Percentiles rank a stretch among this genome's conserved stretches.
These are phyloP conservation scores for Trichoderma arundinaceum DNA, from an alignment of 2,329 filamentous ascomycete species.

Conservation along the genomic window DNA sequence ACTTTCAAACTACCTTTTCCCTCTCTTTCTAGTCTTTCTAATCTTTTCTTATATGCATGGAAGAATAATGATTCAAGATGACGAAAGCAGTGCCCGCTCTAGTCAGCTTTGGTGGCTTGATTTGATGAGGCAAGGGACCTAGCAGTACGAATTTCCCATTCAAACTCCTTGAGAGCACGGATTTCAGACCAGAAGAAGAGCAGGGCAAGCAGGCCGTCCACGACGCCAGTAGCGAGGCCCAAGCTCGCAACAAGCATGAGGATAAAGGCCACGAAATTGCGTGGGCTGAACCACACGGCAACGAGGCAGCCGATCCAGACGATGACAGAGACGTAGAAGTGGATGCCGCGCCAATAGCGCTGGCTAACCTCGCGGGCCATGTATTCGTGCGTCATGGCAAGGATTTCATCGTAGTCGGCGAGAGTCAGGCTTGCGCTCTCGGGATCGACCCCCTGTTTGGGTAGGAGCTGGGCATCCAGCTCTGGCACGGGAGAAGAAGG, in stretches of 20 bases:
- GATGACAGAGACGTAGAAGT: slow-evolving; percentile 72
- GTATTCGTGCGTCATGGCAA: slow-evolving; percentile 73
- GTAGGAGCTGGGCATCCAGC: slow-evolving; percentile 44
- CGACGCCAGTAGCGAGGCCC: slow-evolving; percentile 72
- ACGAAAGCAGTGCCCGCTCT: too few species aligned
- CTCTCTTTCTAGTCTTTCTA: background rate
- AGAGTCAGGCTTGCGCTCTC: slow-evolving; percentile 36
- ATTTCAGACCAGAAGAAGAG: slow-evolving; percentile 87
- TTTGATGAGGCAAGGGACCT: slow-evolving; percentile 48
- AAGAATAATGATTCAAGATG: background rate
- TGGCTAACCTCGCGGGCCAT: slow-evolving; percentile 72
- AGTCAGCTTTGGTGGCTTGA: background rate
- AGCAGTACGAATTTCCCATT: slow-evolving; percentile 85
- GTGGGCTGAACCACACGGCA: slow-evolving; percentile 84
- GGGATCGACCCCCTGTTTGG: slow-evolving; percentile 34
- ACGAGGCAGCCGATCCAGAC: slow-evolving; percentile 76
- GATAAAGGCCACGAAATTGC: slow-evolving; percentile 78
- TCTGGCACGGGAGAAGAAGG: slow-evolving; percentile 34
- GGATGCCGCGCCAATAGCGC: slow-evolving; percentile 70
- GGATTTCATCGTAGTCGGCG: slow-evolving; percentile 66
- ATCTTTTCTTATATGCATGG: background rate
- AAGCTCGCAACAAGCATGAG: slow-evolving; percentile 81
- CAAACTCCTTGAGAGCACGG: slow-evolving; percentile 83
- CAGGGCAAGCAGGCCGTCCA: slow-evolving; percentile 85
- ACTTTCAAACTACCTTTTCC: too few species aligned